Conservation (phyloP, 2,329 filamentous ascomycete genomes). For the Sporothrix globosa region DNA sequence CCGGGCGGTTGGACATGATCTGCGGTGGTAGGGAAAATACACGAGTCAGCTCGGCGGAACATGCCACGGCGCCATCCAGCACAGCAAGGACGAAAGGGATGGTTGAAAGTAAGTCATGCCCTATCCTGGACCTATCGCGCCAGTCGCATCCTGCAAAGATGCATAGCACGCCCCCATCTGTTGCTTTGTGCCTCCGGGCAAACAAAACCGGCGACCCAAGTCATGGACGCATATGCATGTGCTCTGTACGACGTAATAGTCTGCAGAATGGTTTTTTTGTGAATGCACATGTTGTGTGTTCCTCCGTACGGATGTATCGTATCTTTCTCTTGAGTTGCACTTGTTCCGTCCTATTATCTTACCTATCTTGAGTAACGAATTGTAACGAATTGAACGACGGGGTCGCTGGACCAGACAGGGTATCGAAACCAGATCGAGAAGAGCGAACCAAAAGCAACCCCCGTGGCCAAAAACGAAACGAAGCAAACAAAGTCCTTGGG, state of each 20-base stretch:
- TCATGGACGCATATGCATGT: neutral
- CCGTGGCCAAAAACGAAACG: neutral
- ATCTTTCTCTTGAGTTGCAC: neutral
- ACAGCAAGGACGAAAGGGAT: neutral
- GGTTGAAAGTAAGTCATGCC: neutral
- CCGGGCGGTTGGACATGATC: slow-evolving; percentile 5
- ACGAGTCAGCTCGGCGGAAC: slow-evolving; percentile 2
- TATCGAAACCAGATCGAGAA: neutral
- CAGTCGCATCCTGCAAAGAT: neutral
- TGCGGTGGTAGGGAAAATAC: neutral
- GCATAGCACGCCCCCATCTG: neutral
- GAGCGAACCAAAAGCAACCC: neutral
- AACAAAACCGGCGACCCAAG: slow-evolving; percentile 1
- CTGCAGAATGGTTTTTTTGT: slow-evolving; percentile 2
- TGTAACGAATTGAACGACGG: neutral
- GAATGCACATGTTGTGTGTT: neutral
- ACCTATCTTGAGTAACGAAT: neutral
- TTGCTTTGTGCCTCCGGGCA: neutral
- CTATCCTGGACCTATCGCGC: neutral
- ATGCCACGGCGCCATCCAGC: neutral
- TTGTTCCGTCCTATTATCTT: neutral
- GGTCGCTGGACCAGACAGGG: neutral
- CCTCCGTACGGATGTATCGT: neutral
- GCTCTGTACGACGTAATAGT: neutral
- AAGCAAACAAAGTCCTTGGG: neutral